These are phyloP conservation scores for Copromyces sp. DNA, from an alignment of 495 filamentous ascomycete species.

Conservation along the genomic window DNA sequence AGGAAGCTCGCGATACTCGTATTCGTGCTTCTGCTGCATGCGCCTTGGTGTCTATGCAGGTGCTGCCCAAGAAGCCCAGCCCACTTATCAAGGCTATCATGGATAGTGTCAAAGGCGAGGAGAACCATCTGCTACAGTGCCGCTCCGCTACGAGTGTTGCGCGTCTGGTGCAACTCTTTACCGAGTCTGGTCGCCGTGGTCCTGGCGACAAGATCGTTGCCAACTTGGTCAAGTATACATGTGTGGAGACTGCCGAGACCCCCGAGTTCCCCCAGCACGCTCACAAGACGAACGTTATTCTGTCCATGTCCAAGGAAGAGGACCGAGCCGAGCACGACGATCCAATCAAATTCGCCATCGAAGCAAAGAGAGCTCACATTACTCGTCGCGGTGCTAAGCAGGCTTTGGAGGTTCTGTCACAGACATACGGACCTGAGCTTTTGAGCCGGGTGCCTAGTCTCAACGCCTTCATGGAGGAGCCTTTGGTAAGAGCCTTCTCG, in stretches of 20 bases:
- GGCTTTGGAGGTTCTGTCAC: slow-evolving; percentile 76
- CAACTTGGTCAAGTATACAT: slow-evolving; percentile 93
- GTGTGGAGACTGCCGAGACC: slow-evolving; percentile 92
- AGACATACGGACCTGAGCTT: slow-evolving; percentile 64
- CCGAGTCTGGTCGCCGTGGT: slow-evolving; percentile 58
- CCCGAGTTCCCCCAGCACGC: slow-evolving; percentile 83
- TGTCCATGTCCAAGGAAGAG: slow-evolving; percentile 93
- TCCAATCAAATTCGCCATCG: slow-evolving; percentile 75
- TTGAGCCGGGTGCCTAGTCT: slow-evolving; percentile 75
- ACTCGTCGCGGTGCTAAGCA: slow-evolving; percentile 89
- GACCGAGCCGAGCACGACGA: slow-evolving; percentile 88
- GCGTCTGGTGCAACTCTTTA: slow-evolving; percentile 75
- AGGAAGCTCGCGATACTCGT: slow-evolving; percentile 75
- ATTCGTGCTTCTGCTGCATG: slow-evolving; percentile 79
- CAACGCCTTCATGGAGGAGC: slow-evolving; percentile 64
- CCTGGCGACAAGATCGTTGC: slow-evolving; percentile 88
- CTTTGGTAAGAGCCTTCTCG: slow-evolving; percentile 63
- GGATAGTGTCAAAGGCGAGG: slow-evolving; percentile 94
- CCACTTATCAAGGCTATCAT: slow-evolving; percentile 89
- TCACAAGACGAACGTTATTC: slow-evolving; percentile 60
- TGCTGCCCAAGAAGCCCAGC: slow-evolving; percentile 83
- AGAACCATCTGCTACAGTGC: slow-evolving; percentile 80
- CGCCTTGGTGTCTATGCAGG: slow-evolving; percentile 74
- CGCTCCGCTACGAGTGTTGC: slow-evolving; percentile 79
- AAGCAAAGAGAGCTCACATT: slow-evolving; percentile 76